Base-by-base conservation (phyloP, 192 early-diverging fungal genomes). In the Coemansia sp. region DNA sequence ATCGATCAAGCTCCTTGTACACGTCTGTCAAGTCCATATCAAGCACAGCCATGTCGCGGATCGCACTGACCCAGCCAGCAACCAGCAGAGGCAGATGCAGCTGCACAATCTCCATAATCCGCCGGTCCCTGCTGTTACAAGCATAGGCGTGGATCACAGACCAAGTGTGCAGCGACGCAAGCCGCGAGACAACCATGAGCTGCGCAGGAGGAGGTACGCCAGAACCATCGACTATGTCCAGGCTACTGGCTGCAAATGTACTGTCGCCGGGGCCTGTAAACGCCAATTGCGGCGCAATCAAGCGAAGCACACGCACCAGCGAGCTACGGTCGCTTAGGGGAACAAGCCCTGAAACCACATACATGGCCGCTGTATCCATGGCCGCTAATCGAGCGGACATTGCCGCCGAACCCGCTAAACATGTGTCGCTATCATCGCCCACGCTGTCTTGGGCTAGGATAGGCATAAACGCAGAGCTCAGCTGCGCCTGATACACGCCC, bases 401-500 rank as follows among this genome's bases (percentile, higher is more conserved):
- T n/a, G n/a, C n/a, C n/a, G n/a, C n/a, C n/a, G n/a, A n/a, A n/a
- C n/a, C n/a, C n/a, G n/a, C n/a, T n/a, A n/a, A n/a, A n/a, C n/a
- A n/a, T n/a, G n/a, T n/a, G n/a, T n/a, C n/a, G n/a, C n/a, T n/a
- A n/a, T n/a, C n/a, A n/a, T n/a, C n/a, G n/a, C n/a, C n/a, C n/a
- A n/a, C n/a, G n/a, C n/a, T n/a, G n/a, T n/a, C n/a, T n/a, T n/a
- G n/a, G 11, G 46, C 30, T 17, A 80, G 37, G 1, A 86, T 87
- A 2, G 97, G 90, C 13, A 90, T 88, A 33, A 99, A 78, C 3
- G 95, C 92, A 2, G 96, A 86, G 23, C 81, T 85, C 38, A 99
- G 89, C 61, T 97, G 95, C 0, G 94, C 93, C 64, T 93, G 89
- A 66, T 95, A 97, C 47, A 97, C 92, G 48, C 87, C 88, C 42